Evolutionary conservation across 176 grass and related monocot genomes (phyloP).

Genomic region (Raddia guianensis): DNA sequence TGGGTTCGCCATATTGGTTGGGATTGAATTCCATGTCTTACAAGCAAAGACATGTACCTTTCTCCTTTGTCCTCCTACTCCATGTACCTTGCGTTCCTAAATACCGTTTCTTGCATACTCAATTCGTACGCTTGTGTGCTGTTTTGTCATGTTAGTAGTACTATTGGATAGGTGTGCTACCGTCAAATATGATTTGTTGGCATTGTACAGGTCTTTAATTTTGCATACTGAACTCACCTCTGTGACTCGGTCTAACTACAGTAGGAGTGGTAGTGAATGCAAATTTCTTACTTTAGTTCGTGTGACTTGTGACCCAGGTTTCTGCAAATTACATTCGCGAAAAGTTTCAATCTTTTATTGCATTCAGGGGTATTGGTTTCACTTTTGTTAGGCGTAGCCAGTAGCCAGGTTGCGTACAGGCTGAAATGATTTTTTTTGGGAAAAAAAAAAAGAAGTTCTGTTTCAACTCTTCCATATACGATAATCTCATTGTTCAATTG

Average conservation of each 20-base stretch:
- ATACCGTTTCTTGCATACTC: not conserved
- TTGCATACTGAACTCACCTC: not conserved
- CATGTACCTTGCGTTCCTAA: not conserved
- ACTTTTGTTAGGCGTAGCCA: constrained; percentile 29
- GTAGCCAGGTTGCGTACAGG: constrained; percentile 12
- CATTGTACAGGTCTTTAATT: not conserved
- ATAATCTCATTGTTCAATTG: not conserved
- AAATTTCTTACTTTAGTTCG: constrained; percentile 7
- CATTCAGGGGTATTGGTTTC: constrained; percentile 21
- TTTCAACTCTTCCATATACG: not conserved
- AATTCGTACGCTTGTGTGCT: not conserved
- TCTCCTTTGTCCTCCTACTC: constrained; percentile 23
- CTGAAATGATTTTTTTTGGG: not conserved
- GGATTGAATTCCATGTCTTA: constrained; percentile 50
- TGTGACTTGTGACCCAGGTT: constrained; percentile 40
- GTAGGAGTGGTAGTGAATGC: constrained; percentile 32
- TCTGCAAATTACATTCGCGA: constrained; percentile 23
- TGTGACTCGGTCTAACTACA: not conserved
- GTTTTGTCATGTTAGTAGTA: constrained; percentile 2
- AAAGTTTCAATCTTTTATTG: constrained; percentile 34
- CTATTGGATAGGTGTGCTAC: constrained; percentile 19
- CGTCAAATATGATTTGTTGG: too few species aligned
- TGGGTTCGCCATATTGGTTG: not conserved
- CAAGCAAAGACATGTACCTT: constrained; percentile 37
- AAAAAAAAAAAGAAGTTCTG: not conserved